Evolutionary conservation across 768 basidiomycete genomes (phyloP), one percentile per base, ranked within the genome.

Genomic region (Russula virescens): DNA sequence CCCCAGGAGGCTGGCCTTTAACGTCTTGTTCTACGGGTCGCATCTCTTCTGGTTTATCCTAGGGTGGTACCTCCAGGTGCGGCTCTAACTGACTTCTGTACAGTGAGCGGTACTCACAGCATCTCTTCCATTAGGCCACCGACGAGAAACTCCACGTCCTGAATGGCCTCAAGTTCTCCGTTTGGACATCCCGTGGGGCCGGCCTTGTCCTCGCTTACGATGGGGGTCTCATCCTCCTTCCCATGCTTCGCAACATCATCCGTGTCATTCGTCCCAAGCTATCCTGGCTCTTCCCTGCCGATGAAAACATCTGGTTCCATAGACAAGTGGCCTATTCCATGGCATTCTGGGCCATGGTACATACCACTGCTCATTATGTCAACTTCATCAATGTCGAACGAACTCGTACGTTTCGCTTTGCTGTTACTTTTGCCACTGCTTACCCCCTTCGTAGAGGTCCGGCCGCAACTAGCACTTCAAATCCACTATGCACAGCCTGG

Each of bases 231-330:
- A 92, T 97, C 67, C 81, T 95, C 57, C 70, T 98, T 50, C 94
- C 94, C 38, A 88, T 96, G 86, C 73, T 95, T 61, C 89, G 94
- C 71, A 95, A 95, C 72, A 76, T 92, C 71, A 84, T 96, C 72
- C 88, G 90, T 62, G 74, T 91, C 66, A 75, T 95, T 66, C 88
- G 94, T 40, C 94, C 94, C 21, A 83, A 79, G 67, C 70, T 96
- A 50, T 75, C 83, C n/a, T 88, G 89, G 83, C 75, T 90, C 60
- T 86, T 96, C 79, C 94, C 94, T 18, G 88, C 89, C 62, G 94
- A 98, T 73, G 94, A 96, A 78, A 92, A 91, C 68, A 88, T 96
- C 70, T 95, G 94, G 94, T 94, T 90, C 80, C 94, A 97, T 74
- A 80, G 92, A 61, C 93, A 95, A 71, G 90, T 96, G 48, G 94